phyloP scores from a whole-genome alignment of 2,329 filamentous ascomycete genomes.

The Alternaria hordeiaustralica region DNA sequence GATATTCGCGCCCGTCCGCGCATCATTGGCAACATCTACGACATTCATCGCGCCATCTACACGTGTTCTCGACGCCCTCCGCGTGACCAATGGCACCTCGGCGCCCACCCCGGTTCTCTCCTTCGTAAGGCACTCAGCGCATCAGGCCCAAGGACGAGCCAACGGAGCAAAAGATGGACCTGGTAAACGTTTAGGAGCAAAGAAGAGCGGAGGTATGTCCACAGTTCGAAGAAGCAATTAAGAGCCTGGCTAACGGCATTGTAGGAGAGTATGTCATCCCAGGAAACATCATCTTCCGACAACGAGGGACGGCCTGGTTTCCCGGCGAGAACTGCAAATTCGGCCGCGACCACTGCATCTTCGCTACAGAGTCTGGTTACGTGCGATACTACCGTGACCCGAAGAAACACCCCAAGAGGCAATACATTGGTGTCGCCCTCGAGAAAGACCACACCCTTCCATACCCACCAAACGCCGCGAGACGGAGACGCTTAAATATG shows the following conservation, averaged over 20 bases:
- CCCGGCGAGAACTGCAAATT: constrained; percentile 95
- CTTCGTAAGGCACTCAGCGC: constrained; percentile 66
- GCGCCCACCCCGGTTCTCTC: constrained; percentile 48
- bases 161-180: constrained; percentile 74
- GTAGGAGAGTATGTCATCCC: constrained; percentile 90
- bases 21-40: constrained; percentile 31
- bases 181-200: constrained; percentile 90
- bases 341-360: constrained; percentile 96
- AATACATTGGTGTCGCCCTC: constrained; percentile 94
- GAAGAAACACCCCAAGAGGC: constrained; percentile 77
- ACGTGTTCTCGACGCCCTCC: constrained; percentile 41
- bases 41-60: constrained; percentile 32
- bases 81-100: constrained; percentile 40
- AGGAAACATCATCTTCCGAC: constrained; percentile 97
- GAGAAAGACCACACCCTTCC: constrained; percentile 82
- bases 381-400: constrained; percentile 98
- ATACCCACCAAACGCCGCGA: constrained; percentile 73
- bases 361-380: constrained; percentile 82
- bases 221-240: background rate
- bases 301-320: constrained; percentile 93
- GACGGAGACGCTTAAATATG: constrained; percentile 79
- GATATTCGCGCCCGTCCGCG: constrained; percentile 47
- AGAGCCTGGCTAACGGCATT: background rate
- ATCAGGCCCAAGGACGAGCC: constrained; percentile 70
- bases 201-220: constrained; percentile 79